Conservation (phyloP, 2,329 filamentous ascomycete genomes). For the Aspergillus brasiliensis region DNA sequence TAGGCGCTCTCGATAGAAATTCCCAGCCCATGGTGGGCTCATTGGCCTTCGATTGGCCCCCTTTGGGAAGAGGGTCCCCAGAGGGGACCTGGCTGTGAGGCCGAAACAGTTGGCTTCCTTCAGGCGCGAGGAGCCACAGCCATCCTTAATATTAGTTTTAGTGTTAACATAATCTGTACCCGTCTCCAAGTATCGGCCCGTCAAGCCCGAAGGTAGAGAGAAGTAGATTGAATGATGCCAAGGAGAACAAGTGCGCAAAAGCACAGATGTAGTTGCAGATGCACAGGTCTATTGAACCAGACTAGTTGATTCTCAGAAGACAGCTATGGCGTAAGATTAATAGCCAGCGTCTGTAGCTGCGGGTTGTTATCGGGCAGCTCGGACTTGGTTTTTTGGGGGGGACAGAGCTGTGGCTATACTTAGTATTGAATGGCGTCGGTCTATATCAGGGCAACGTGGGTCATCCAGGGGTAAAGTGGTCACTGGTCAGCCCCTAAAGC, state of each 20-base stretch:
- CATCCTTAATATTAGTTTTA: not conserved
- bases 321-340: not conserved
- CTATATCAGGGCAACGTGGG: conserved; percentile 12
- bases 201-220: not conserved
- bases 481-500: not conserved
- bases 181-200: not conserved
- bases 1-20: not conserved
- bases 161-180: not conserved
- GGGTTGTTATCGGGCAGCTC: conserved; percentile 2
- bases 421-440: not conserved
- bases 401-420: not conserved
- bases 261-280: not conserved
- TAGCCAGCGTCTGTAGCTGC: not conserved
- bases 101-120: conserved; percentile 5
- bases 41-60: not conserved
- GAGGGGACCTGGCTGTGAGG: not conserved
- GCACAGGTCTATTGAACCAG: not conserved
- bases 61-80: not conserved
- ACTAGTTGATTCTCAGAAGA: not conserved
- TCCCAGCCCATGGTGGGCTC: not conserved
- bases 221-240: not conserved
- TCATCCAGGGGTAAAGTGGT: conserved; percentile 18
- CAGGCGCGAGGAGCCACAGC: not conserved
- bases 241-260: too few species aligned
- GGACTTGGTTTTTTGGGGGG: not conserved